Percentiles rank a stretch among this genome's conserved stretches.
These are phyloP conservation scores for Cladosporium velox DNA, from an alignment of 2,329 filamentous ascomycete genomes.

Conservation along the genomic window DNA sequence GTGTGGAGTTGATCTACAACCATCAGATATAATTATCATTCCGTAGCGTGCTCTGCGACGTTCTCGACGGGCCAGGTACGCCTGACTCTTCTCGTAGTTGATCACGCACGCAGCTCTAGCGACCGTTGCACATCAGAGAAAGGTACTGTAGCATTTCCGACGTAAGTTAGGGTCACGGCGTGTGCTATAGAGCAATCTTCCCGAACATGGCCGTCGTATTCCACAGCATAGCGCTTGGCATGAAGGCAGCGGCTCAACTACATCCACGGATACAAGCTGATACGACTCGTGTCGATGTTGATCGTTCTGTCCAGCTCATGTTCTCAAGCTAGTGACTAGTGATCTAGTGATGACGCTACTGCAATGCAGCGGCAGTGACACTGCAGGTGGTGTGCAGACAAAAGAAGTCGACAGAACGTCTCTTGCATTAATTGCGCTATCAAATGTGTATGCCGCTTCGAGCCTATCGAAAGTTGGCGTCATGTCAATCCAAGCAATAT, in stretches of 20 bases:
- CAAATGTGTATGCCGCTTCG: background rate
- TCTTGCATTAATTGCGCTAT: background rate
- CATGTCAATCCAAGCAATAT: background rate
- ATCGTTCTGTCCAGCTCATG: background rate
- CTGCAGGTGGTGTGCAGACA: background rate
- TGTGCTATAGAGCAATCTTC: background rate
- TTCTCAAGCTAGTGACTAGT: background rate
- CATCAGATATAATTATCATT: background rate
- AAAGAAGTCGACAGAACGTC: background rate
- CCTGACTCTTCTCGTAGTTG: background rate
- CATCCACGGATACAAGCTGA: background rate
- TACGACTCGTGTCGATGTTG: background rate
- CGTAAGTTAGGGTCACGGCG: background rate
- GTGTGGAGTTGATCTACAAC: background rate
- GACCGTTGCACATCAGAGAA: background rate
- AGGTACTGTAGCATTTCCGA: background rate
- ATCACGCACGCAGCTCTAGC: background rate
- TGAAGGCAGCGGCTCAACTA: background rate
- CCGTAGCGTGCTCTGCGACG: background rate
- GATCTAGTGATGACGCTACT: background rate
- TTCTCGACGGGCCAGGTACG: background rate
- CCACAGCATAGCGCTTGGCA: background rate
- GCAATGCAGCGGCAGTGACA: background rate
- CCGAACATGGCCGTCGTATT: background rate
- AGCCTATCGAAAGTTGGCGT: background rate